phyloP scores from a whole-genome alignment of 805 yeast species.

The Starmera amethionina region DNA sequence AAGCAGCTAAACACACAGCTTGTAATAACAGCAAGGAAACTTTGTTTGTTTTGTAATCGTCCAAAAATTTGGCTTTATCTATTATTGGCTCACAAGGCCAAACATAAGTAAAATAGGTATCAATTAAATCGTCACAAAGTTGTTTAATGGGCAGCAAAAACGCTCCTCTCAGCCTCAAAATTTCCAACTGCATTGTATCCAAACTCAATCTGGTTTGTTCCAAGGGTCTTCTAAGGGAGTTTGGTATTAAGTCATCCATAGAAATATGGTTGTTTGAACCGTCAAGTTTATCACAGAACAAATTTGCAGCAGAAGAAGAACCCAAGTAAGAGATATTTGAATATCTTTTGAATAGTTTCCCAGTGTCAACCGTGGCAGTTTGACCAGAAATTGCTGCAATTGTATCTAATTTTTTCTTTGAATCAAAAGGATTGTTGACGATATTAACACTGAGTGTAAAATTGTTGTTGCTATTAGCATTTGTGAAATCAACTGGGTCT shows the following conservation, averaged over 20 bases:
- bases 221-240: constrained; percentile 12
- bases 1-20: constrained; percentile 59
- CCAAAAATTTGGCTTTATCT: constrained; percentile 52
- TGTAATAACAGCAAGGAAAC: constrained; percentile 59
- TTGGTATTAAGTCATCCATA: constrained; percentile 17
- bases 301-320: constrained; percentile 34
- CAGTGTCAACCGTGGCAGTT: constrained; percentile 18
- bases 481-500: not conserved
- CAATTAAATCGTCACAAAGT: constrained; percentile 49
- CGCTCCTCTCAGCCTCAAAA: constrained; percentile 57
- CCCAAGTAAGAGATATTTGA: constrained; percentile 39
- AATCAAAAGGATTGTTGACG: constrained; percentile 3
- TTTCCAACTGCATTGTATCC: constrained; percentile 56
- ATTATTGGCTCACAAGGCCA: constrained; percentile 66
- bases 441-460: constrained; percentile 5
- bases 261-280: constrained; percentile 33
- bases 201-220: constrained; percentile 19
- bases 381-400: constrained; percentile 23
- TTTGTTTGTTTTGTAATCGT: constrained; percentile 40
- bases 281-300: constrained; percentile 6
- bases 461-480: constrained; percentile 1
- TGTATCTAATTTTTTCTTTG: constrained; percentile 23
- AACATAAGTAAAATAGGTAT: constrained; percentile 49
- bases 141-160: constrained; percentile 55
- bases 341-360: constrained; percentile 12